Evolutionary conservation across 2,329 filamentous ascomycete species (phyloP).

Genomic region (Aspergillus clavatus): DNA sequence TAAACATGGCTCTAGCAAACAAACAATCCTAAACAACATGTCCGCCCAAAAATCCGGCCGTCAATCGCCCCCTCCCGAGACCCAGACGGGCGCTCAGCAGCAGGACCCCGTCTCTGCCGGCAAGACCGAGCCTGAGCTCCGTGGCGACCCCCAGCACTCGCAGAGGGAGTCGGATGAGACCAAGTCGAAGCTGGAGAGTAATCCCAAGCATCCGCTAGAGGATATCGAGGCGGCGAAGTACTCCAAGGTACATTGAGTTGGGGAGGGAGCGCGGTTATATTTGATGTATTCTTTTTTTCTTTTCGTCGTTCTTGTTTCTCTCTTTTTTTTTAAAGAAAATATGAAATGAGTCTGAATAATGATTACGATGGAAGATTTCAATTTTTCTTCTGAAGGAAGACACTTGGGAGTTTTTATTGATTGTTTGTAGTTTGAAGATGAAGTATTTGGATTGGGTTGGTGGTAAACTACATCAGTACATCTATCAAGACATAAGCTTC

Average conservation of each 20-base stretch:
- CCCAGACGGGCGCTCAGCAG: slow-evolving; percentile 61
- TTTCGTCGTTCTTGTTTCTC: no score
- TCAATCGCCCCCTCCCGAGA: slow-evolving; percentile 71
- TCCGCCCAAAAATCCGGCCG: slow-evolving; percentile 61
- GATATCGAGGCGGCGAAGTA: slow-evolving; percentile 35
- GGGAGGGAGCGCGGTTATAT: neutral
- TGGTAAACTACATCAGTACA: no score
- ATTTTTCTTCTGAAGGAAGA: no score
- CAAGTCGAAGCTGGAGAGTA: slow-evolving; percentile 33
- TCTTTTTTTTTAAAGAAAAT: no score
- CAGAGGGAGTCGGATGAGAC: slow-evolving; percentile 24
- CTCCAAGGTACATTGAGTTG: slow-evolving; percentile 9
- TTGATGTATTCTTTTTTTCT: neutral
- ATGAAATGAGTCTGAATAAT: no score
- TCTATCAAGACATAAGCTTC: no score
- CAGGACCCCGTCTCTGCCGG: slow-evolving; percentile 55
- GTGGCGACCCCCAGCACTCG: slow-evolving; percentile 33
- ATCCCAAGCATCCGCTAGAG: slow-evolving; percentile 40
- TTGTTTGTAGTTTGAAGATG: no score
- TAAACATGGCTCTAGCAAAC: neutral
- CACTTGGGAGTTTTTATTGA: no score
- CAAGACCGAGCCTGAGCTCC: slow-evolving; percentile 52
- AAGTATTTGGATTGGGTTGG: no score
- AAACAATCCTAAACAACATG: slow-evolving; percentile 39
- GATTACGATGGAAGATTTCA: no score